Percentiles rank a stretch among this genome's conserved stretches.
These are phyloP conservation scores for Rubia tinctorum DNA, from an alignment of 305 asterid genomes.

Conservation along the genomic window DNA sequence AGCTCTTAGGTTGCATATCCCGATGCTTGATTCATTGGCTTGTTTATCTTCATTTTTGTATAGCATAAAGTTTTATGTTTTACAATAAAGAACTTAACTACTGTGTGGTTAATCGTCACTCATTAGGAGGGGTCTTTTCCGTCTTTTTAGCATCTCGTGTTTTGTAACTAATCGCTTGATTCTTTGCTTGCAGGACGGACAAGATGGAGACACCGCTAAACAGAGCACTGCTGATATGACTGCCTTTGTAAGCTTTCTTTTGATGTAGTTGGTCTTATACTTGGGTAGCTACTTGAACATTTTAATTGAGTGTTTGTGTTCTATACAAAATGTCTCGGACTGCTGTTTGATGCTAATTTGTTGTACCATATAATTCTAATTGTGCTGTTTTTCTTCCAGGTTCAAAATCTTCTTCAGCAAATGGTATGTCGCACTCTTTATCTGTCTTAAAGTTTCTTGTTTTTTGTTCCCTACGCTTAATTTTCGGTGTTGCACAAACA, in stretches of 20 bases:
- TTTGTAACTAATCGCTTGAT: conserved; percentile 2
- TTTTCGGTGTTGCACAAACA: background rate
- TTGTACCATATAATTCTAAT: conserved; percentile 7
- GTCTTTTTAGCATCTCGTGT: background rate
- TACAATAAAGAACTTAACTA: background rate
- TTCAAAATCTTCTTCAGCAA: conserved; percentile 91
- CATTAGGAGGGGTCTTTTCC: background rate
- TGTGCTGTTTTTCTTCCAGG: conserved; percentile 37
- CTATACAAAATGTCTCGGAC: background rate
- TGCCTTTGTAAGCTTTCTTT: conserved; percentile 56
- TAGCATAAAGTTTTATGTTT: background rate
- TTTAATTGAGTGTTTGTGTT: background rate
- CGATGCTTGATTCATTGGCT: background rate
- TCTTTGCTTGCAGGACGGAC: conserved; percentile 67
- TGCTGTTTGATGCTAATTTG: background rate
- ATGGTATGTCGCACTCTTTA: conserved; percentile 50
- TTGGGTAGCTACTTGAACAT: background rate
- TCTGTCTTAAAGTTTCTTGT: background rate
- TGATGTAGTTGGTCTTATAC: background rate
- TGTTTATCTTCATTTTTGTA: background rate
- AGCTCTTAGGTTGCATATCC: background rate
- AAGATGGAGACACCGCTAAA: conserved; percentile 63
- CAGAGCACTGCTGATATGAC: conserved; percentile 91
- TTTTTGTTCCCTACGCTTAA: too few relatives aligned
- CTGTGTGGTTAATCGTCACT: background rate